These are phyloP conservation scores for Tricholoma bakamatsutake DNA, from an alignment of 768 basidiomycete genomes.

Conservation along the genomic window DNA sequence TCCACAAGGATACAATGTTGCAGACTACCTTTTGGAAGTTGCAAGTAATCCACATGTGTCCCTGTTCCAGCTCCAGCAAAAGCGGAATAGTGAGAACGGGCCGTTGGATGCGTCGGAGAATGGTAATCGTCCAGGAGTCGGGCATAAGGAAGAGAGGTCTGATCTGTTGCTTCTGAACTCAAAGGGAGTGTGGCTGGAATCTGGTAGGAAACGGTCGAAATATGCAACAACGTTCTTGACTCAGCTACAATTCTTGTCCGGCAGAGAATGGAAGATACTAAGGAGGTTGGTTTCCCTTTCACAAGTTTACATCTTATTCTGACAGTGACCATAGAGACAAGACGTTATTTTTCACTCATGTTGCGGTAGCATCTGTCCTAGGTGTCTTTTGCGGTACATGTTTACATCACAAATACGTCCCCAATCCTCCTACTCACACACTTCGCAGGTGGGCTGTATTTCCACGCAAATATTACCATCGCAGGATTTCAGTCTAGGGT, in stretches of 20 bases:
- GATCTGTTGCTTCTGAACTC: background rate
- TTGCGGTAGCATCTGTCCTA: conserved; percentile 59
- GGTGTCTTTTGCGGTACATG: conserved; percentile 80
- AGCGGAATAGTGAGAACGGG: background rate
- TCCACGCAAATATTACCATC: conserved; percentile 69
- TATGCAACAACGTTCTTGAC: conserved; percentile 85
- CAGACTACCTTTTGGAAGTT: conserved; percentile 88
- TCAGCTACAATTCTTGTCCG: conserved; percentile 76
- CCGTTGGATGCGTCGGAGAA: conserved; percentile 8
- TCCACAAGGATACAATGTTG: conserved; percentile 83
- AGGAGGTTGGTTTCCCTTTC: conserved; percentile 37
- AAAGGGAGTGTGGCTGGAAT: background rate
- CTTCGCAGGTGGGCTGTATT: conserved; percentile 75
- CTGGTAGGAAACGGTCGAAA: conserved; percentile 17
- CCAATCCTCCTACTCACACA: background rate
- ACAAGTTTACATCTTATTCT: background rate
- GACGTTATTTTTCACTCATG: conserved; percentile 76
- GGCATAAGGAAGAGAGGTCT: background rate
- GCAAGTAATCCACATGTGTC: conserved; percentile 59
- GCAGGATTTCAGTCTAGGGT: conserved; percentile 92
- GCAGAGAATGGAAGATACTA: conserved; percentile 82
- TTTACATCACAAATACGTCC: background rate
- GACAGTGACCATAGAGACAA: conserved; percentile 57
- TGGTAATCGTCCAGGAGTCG: background rate
- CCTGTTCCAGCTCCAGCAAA: conserved; percentile 31